A percentile compares a stretch with the other conserved stretches of the same genome.
Conservation (phyloP, 1,284 basidiomycete genomes). For the Rhodotorula glutinis region DNA sequence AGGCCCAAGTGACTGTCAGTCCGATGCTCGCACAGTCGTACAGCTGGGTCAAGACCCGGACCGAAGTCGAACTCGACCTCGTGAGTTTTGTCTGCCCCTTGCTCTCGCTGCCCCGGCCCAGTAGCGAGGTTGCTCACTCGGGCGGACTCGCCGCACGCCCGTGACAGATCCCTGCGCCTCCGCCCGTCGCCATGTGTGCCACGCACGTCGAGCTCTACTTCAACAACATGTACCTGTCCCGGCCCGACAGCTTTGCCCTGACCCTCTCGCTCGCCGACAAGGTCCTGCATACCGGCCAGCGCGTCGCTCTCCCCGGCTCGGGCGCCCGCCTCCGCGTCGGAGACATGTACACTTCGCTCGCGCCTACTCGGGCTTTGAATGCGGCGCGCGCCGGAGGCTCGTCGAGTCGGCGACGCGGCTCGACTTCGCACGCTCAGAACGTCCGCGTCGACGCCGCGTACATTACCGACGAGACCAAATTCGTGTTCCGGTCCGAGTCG, state of each 20-base stretch:
- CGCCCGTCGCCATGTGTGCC: slow-evolving; percentile 49
- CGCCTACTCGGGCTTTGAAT: slow-evolving; percentile 21
- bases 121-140: too few species aligned
- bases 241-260: slow-evolving; percentile 89
- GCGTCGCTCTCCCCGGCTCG: slow-evolving; percentile 68
- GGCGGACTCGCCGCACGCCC: too few species aligned
- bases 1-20: slow-evolving; percentile 25
- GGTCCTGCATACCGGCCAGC: slow-evolving; percentile 60
- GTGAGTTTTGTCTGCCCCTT: slow-evolving; percentile 2
- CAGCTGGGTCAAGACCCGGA: slow-evolving; percentile 30
- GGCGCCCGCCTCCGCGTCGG: slow-evolving; percentile 71
- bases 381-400: slow-evolving; percentile 53
- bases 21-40: slow-evolving; percentile 25
- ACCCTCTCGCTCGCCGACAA: slow-evolving; percentile 61
- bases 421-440: slow-evolving; percentile 14
- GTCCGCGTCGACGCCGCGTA: slow-evolving; percentile 59
- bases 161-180: slow-evolving; percentile 27
- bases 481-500: slow-evolving; percentile 84
- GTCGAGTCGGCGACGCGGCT: slow-evolving; percentile 1
- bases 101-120: too few species aligned
- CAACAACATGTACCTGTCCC: slow-evolving; percentile 65
- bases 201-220: slow-evolving; percentile 85
- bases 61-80: slow-evolving; percentile 20
- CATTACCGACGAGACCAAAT: slow-evolving; percentile 77
- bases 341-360: slow-evolving; percentile 57